Evolutionary conservation across 768 basidiomycete species (phyloP).

Genomic region (Lactarius sanguifluus): DNA sequence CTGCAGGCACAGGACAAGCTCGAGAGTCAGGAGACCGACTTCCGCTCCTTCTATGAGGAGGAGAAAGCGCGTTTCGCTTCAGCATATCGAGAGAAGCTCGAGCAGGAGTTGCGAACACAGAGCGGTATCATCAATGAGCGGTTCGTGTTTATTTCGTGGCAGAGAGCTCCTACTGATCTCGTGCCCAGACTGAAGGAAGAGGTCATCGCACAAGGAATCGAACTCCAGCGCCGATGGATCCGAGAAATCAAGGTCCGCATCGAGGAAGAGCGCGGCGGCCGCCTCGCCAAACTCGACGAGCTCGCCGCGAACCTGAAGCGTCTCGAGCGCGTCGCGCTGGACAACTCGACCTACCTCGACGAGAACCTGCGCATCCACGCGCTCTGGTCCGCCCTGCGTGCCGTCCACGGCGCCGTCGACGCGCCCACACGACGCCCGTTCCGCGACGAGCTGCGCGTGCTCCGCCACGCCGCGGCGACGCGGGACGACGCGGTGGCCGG

Average conservation of each 20-base stretch:
- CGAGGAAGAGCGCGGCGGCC: constrained; percentile 94
- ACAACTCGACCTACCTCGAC: constrained; percentile 88
- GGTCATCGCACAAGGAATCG: constrained; percentile 94
- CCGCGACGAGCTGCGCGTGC: constrained; percentile 82
- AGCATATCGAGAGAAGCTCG: constrained; percentile 82
- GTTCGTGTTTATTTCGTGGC: constrained; percentile 42
- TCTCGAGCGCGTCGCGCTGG: constrained; percentile 85
- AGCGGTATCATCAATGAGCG: constrained; percentile 94
- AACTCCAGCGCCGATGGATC: constrained; percentile 95
- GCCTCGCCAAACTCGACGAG: constrained; percentile 92
- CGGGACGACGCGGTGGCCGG: constrained; percentile 68
- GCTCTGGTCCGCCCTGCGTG: constrained; percentile 90
- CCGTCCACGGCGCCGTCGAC: constrained; percentile 62
- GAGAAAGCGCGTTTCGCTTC: constrained; percentile 72
- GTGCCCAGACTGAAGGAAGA: constrained; percentile 79
- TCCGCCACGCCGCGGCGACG: constrained; percentile 70
- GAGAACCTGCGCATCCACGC: constrained; percentile 91
- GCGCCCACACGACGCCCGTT: constrained; percentile 76
- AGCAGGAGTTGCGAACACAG: constrained; percentile 81
- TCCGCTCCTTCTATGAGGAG: constrained; percentile 75
- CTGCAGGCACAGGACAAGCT: constrained; percentile 85
- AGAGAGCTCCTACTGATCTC: neutral
- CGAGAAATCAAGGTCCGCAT: constrained; percentile 94
- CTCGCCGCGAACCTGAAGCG: constrained; percentile 87
- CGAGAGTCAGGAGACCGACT: constrained; percentile 81